Conservation (phyloP, 805 yeast species). For the Naumovozyma baii region DNA sequence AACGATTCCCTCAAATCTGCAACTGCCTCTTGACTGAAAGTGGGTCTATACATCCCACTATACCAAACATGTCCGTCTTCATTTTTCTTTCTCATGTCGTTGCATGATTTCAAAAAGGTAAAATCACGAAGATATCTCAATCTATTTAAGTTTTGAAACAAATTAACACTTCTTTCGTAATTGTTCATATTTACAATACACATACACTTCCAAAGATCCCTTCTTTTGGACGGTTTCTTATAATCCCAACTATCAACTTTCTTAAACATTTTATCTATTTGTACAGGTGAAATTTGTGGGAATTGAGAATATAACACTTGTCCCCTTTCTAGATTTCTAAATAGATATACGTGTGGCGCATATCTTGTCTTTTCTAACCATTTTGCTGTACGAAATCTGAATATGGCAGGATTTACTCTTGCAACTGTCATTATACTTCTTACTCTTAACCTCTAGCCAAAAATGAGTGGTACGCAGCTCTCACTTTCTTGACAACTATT, state of each 20-base stretch:
- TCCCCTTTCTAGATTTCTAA: constrained; percentile 79
- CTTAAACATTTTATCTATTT: constrained; percentile 50
- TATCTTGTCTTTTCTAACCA: constrained; percentile 53
- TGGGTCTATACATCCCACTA: constrained; percentile 81
- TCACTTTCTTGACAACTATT: not conserved
- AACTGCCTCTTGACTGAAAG: constrained; percentile 82
- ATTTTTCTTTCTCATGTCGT: constrained; percentile 59
- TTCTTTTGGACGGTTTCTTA: constrained; percentile 65
- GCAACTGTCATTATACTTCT: not conserved
- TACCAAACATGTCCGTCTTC: constrained; percentile 77
- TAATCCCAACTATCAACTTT: constrained; percentile 81
- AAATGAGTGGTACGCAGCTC: no score
- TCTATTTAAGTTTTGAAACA: constrained; percentile 65
- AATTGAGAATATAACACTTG: constrained; percentile 85
- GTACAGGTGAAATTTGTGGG: constrained; percentile 42
- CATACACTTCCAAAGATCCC: constrained; percentile 86
- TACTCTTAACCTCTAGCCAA: not conserved
- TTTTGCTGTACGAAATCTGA: constrained; percentile 42
- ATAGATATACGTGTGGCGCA: constrained; percentile 78
- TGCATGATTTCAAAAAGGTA: constrained; percentile 48
- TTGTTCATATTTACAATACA: constrained; percentile 62
- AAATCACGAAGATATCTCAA: constrained; percentile 67
- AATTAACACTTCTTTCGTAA: constrained; percentile 57
- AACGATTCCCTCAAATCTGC: constrained; percentile 52
- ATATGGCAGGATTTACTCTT: constrained; percentile 9